Evolutionary conservation across 2,329 filamentous ascomycete genomes (phyloP).

Genomic region (Hymenoscyphus occultus): DNA sequence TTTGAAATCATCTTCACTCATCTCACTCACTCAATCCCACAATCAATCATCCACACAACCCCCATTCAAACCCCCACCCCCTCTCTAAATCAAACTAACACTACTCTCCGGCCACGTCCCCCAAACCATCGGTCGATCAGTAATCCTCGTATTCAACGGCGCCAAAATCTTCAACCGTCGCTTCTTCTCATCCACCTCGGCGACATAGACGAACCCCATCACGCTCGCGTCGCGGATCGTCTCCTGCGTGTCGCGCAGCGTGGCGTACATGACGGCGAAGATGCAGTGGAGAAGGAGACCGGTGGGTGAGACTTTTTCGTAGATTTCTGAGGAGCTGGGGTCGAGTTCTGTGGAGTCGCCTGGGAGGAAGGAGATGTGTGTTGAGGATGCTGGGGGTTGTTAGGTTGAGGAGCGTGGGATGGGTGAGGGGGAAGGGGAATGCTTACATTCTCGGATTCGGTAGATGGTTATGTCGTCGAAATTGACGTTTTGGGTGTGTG

Average conservation of each 20-base stretch:
- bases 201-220: constrained; percentile 90
- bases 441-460: constrained; percentile 58
- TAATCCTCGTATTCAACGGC: constrained; percentile 78
- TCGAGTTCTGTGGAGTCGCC: constrained; percentile 32
- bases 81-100: constrained; percentile 42
- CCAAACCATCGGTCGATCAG: constrained; percentile 76
- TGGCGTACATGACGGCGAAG: constrained; percentile 79
- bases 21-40: too few relatives aligned
- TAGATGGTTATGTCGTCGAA: constrained; percentile 74
- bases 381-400: constrained; percentile 27
- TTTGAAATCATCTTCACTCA: too few relatives aligned
- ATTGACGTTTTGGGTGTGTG: constrained; percentile 81
- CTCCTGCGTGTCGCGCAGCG: constrained; percentile 64
- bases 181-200: constrained; percentile 83
- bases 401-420: constrained; percentile 8
- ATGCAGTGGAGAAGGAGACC: constrained; percentile 74
- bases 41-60: not conserved
- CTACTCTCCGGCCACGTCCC: constrained; percentile 84
- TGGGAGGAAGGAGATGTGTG: constrained; percentile 36
- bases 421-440: not conserved
- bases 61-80: not conserved
- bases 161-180: constrained; percentile 77
- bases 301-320: constrained; percentile 64
- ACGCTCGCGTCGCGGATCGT: constrained; percentile 77
- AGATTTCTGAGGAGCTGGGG: constrained; percentile 40